Evolutionary conservation across 2,329 filamentous ascomycete genomes (phyloP).

Genomic region (Mycosphaerelloides madeirae): DNA sequence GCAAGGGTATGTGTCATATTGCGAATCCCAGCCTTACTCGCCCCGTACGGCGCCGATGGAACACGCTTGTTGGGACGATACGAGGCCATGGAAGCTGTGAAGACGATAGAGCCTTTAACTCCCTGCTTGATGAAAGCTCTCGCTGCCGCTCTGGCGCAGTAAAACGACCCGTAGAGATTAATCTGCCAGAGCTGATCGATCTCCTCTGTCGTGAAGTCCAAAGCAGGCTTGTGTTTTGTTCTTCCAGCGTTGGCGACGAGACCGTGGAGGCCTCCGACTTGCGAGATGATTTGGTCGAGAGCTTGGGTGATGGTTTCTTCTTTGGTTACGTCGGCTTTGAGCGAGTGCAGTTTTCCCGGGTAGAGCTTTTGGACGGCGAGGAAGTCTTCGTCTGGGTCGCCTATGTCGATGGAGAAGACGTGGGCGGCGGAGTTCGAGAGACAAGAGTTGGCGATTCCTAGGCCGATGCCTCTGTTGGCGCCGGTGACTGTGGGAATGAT

Average conservation of each 20-base stretch:
- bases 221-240: slow-evolving; percentile 50
- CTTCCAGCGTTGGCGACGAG: slow-evolving; percentile 50
- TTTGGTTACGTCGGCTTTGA: slow-evolving; percentile 46
- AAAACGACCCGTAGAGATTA: slow-evolving; percentile 45
- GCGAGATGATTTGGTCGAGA: slow-evolving; percentile 42
- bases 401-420: slow-evolving; percentile 47
- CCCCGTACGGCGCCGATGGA: slow-evolving; percentile 40
- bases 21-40: slow-evolving; percentile 41
- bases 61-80: slow-evolving; percentile 43
- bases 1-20: slow-evolving; percentile 42
- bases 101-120: slow-evolving; percentile 44
- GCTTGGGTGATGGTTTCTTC: slow-evolving; percentile 43
- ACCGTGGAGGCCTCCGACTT: slow-evolving; percentile 45
- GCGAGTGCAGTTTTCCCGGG: slow-evolving; percentile 38
- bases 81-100: slow-evolving; percentile 45
- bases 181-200: slow-evolving; percentile 43
- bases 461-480: slow-evolving; percentile 46
- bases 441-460: slow-evolving; percentile 46
- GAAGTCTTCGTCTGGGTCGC: slow-evolving; percentile 42
- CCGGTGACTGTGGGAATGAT: slow-evolving; percentile 38
- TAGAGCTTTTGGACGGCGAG: slow-evolving; percentile 35
- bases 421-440: slow-evolving; percentile 41
- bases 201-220: slow-evolving; percentile 48
- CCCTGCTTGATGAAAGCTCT: slow-evolving; percentile 43
- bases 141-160: slow-evolving; percentile 40